Evolutionary conservation across 176 grass and related monocot species (phyloP).

Genomic region (Tuctoria greenei): DNA sequence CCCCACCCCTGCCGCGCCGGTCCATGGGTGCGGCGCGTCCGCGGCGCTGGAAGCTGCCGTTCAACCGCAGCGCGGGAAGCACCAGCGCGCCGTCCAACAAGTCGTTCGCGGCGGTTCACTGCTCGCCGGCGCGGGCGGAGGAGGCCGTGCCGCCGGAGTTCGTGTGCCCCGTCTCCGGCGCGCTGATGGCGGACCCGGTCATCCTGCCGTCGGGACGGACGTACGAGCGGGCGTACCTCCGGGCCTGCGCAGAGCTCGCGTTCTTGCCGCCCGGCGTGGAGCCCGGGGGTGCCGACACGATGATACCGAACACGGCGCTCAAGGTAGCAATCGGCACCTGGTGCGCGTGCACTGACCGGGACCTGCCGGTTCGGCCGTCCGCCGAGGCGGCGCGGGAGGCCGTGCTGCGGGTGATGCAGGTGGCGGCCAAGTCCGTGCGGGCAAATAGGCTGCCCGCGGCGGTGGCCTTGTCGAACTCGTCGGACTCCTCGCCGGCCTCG

Average conservation of each 20-base stretch:
- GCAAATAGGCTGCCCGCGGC: neutral
- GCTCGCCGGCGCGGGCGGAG: slow-evolving; percentile 29
- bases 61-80: slow-evolving; percentile 44
- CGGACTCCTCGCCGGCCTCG: slow-evolving; percentile 38
- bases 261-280: slow-evolving; percentile 46
- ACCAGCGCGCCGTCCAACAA: slow-evolving; percentile 29
- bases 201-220: slow-evolving; percentile 64
- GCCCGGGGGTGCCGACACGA: neutral
- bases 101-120: neutral
- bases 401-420: slow-evolving; percentile 31
- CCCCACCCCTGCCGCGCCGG: too few species aligned
- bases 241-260: slow-evolving; percentile 58
- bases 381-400: slow-evolving; percentile 33
- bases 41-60: slow-evolving; percentile 65
- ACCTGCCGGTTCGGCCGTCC: slow-evolving; percentile 28
- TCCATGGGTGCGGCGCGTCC: slow-evolving; percentile 50
- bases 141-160: slow-evolving; percentile 52
- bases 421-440: slow-evolving; percentile 26
- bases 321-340: slow-evolving; percentile 64
- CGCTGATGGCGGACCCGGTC: slow-evolving; percentile 77
- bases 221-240: slow-evolving; percentile 66
- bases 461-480: slow-evolving; percentile 6
- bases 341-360: slow-evolving; percentile 49
- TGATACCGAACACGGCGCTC: slow-evolving; percentile 69
- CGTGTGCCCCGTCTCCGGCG: slow-evolving; percentile 54